Conservation (phyloP, 805 yeast genomes). For the Tetrapisispora fleetii region DNA sequence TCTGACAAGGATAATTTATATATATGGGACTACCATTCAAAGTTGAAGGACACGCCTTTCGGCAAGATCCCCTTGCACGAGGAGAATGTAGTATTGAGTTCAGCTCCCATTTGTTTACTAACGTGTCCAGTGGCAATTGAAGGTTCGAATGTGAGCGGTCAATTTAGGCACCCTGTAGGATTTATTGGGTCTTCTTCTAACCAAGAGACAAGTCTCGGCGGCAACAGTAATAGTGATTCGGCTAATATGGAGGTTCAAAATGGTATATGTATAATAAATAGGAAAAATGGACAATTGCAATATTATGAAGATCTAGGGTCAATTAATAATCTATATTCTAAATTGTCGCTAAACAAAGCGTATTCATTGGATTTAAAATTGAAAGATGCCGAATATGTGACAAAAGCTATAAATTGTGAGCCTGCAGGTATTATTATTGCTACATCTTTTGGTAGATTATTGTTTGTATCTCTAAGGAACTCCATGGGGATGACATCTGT, state of each 20-base stretch:
- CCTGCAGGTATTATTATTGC: conserved; percentile 68
- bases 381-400: conserved; percentile 40
- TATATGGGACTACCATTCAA: conserved; percentile 61
- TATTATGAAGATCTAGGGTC: conserved; percentile 66
- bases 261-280: conserved; percentile 60
- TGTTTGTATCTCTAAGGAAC: conserved; percentile 56
- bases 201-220: neutral
- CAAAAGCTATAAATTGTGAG: conserved; percentile 48
- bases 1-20: conserved; percentile 42
- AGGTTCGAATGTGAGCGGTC: too few relatives aligned
- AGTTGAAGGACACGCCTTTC: conserved; percentile 43
- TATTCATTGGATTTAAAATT: conserved; percentile 18
- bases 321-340: conserved; percentile 21
- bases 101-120: conserved; percentile 19
- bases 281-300: conserved; percentile 46
- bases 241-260: conserved; percentile 30
- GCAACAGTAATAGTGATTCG: neutral
- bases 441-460: conserved; percentile 59
- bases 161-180: too few relatives aligned
- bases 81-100: conserved; percentile 12
- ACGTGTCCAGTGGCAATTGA: conserved; percentile 26
- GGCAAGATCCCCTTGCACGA: conserved; percentile 22
- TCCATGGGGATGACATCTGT: conserved; percentile 49
- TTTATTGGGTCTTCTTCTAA: neutral
- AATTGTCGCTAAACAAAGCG: conserved; percentile 21